Evolutionary conservation across 495 filamentous ascomycete species (phyloP), one percentile per base, ranked within the genome.

Genomic region (Durotheca rogersii): DNA sequence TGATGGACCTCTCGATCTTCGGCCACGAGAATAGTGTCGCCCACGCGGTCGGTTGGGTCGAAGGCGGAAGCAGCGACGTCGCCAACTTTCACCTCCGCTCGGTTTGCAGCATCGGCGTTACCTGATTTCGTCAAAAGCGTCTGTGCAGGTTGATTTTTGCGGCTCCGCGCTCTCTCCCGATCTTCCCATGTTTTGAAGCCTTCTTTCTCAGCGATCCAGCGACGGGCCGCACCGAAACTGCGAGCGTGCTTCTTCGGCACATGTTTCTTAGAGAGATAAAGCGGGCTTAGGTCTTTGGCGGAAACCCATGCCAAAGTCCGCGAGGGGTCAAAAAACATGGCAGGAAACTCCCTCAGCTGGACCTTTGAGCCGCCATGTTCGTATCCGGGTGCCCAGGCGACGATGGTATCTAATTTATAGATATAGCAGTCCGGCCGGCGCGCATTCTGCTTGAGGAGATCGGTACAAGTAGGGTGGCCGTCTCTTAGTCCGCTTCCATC

Each of bases 381-480:
- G 31, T 68, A 75, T 0, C 66, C 72, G 4, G 52, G 41, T 5
- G 66, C 61, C 73, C 73, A 77, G 9, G 66, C 67, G 9, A 44
- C 15, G 42, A 75, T 72, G 10, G 65, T 53, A 3, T 35, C 41
- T 4, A 32, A 31, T 4, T 56, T 47, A 30, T 72, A 56, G 4
- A 39, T 44, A 27, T 74, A 74, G 33, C 73, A 74, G 17, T 31
- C 64, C 9, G 73, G 73, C 0, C 54, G 54, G 0, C 19, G 33
- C 0, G 60, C 25, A 3, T 18, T 31, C 18, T 58, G 44, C 11
- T 60, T 25, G 4, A 75, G 56, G 2, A 76, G 57, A 7, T 69
- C 69, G 0, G 63, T 71, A 0, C 49, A 41, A 4, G 50, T 55
- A 2, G 73, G 60, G 5, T 61, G 65, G 7, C 35, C 25, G 4